Evolutionary conservation across 345 rosid species (phyloP), one percentile per base, ranked within the genome.

Genomic region (Citrus glauca): DNA sequence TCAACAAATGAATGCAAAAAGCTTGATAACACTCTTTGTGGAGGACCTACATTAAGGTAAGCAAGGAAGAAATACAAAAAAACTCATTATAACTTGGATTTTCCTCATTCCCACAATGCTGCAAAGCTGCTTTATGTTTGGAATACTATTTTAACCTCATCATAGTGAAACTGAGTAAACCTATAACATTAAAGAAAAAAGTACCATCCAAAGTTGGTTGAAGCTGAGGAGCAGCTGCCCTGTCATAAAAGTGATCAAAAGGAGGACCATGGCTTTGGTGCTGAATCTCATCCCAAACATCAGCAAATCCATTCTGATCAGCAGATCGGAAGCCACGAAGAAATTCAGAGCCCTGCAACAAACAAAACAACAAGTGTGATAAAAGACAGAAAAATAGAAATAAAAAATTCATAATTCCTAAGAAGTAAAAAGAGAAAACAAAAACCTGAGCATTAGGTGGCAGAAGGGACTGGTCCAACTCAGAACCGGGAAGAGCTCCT

Each of bases 1-100:
- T 88, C 98, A 85, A 96, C 97, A 86, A 96, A 96, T 4, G 99
- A 91, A 86, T 88, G 98, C 87, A 96, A 79, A 88, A 94, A 87
- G 74, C 81, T 90, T 69, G 98, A 94, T 79, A 96, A 80, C 77
- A 96, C 92, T 82, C 91, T 89, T 79, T 97, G 99, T 7, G 99
- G 99, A 53, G 98, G 97, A 74, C 98, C 99, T 94, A 90, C 83
- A 82, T 78, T 72, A 80, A 50, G 68, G 45, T 45, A 37, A 67
- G 73, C 19, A 77, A 61, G 72, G 61, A 71, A 28, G 27, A 63
- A 27, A 50, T 24, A 48, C 27, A 59, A 4, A 61, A 66, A 62
- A 59, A 20, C 20, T 19, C 17, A 62, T 50, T 48, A 22, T 9
- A 42, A 38, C 72, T 28, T 7, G 24, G 25, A 48, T 71, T 9